Percentiles rank a stretch among this genome's conserved stretches.
Conservation (phyloP, 495 filamentous ascomycete species). For the Aspergillus conjunctus region DNA sequence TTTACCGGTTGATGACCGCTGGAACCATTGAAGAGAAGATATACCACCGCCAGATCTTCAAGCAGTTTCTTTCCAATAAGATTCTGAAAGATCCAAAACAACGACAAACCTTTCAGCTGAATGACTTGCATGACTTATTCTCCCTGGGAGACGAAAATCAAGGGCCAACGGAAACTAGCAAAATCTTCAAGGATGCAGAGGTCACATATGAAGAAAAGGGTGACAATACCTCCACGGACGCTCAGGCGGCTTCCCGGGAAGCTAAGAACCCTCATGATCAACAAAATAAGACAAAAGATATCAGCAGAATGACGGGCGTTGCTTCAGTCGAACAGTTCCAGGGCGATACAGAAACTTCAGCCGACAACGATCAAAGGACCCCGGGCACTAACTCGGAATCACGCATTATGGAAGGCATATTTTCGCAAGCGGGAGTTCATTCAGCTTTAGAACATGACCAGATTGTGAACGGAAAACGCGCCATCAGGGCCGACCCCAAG, state of each 20-base stretch:
- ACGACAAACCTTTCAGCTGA: constrained; percentile 78
- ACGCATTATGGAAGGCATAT: constrained; percentile 82
- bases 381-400: constrained; percentile 54
- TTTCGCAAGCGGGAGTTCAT: constrained; percentile 80
- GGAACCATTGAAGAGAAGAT: constrained; percentile 99
- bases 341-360: constrained; percentile 40
- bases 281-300: constrained; percentile 40
- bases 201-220: constrained; percentile 55
- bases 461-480: constrained; percentile 71
- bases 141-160: constrained; percentile 70
- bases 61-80: constrained; percentile 94
- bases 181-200: constrained; percentile 81
- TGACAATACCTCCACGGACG: constrained; percentile 15
- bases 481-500: constrained; percentile 64
- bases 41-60: constrained; percentile 96
- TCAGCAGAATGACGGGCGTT: constrained; percentile 59
- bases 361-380: constrained; percentile 36
- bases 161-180: constrained; percentile 76
- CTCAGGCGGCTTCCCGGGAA: constrained; percentile 24
- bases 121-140: constrained; percentile 89
- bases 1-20: constrained; percentile 94
- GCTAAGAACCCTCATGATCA: constrained; percentile 20
- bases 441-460: constrained; percentile 86
- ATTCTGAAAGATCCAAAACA: constrained; percentile 91
- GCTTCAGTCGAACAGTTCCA: constrained; percentile 59